Conservation (phyloP, 345 rosid species). For the Lumnitzera littorea region DNA sequence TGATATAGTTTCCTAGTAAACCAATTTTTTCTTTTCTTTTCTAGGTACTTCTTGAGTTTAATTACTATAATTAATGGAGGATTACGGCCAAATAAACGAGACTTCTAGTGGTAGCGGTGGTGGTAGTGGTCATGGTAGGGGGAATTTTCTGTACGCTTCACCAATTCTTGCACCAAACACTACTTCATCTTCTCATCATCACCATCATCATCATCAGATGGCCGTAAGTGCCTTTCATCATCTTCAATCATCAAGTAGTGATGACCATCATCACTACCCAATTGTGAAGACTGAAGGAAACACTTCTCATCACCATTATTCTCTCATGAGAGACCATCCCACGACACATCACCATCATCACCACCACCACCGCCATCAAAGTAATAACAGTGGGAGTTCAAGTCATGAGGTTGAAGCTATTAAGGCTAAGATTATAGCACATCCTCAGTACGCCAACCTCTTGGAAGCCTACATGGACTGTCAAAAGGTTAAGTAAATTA, state of each 20-base stretch:
- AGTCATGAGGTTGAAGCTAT: constrained; percentile 56
- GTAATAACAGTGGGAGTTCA: constrained; percentile 37
- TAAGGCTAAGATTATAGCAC: constrained; percentile 90
- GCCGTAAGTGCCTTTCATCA: neutral
- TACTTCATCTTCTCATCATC: constrained; percentile 48
- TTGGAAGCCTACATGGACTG: constrained; percentile 94
- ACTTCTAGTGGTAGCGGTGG: constrained; percentile 10
- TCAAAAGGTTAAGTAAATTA: constrained; percentile 56
- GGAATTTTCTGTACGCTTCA: constrained; percentile 8
- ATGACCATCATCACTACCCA: constrained; percentile 13
- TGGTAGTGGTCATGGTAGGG: constrained; percentile 7
- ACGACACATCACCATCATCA: neutral
- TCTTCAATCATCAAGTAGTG: neutral
- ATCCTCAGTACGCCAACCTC: constrained; percentile 84
- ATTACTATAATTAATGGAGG: constrained; percentile 47
- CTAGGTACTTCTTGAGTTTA: constrained; percentile 14
- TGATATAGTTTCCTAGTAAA: too few relatives aligned
- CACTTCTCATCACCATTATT: constrained; percentile 24
- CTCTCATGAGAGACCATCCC: neutral
- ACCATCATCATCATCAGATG: neutral
- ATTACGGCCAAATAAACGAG: constrained; percentile 54
- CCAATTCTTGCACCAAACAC: constrained; percentile 35
- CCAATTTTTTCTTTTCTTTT: constrained; percentile 1
- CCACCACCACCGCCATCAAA: constrained; percentile 18
- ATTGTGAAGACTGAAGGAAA: constrained; percentile 73